These are phyloP conservation scores for Raddia distichophylla DNA, from an alignment of 176 grass and related monocot genomes.

Conservation along the genomic window DNA sequence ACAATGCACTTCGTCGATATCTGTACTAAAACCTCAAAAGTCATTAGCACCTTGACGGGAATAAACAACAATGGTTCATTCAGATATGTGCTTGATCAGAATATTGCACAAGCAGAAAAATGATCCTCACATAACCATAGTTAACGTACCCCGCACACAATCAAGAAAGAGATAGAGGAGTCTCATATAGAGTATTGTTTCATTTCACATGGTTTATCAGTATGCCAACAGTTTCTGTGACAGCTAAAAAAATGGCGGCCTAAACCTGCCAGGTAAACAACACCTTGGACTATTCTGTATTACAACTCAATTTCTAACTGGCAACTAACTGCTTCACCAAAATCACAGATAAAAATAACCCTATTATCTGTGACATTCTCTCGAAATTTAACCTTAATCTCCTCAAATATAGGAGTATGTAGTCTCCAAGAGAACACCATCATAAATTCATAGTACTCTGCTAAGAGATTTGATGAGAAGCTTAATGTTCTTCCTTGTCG, in stretches of 20 bases:
- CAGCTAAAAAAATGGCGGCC: background rate
- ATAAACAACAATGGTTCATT: background rate
- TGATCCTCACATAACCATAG: background rate
- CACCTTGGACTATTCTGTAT: background rate
- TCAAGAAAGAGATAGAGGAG: background rate
- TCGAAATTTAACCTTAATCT: background rate
- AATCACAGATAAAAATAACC: background rate
- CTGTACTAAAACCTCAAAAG: background rate
- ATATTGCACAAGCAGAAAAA: background rate
- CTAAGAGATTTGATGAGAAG: slow-evolving; percentile 56
- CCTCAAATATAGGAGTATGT: background rate
- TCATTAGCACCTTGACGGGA: background rate
- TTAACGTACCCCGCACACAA: background rate
- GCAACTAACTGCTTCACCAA: background rate
- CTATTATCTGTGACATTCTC: background rate
- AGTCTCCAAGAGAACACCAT: background rate
- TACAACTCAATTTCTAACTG: background rate
- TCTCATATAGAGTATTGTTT: background rate
- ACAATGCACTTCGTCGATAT: background rate
- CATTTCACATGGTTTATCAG: background rate
- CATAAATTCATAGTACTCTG: slow-evolving; percentile 29
- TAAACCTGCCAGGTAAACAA: background rate
- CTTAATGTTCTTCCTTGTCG: slow-evolving; percentile 52
- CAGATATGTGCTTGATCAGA: background rate
- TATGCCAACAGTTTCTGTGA: background rate